phyloP scores from a whole-genome alignment of 106 monocot species.

The Agapanthus africanus region DNA sequence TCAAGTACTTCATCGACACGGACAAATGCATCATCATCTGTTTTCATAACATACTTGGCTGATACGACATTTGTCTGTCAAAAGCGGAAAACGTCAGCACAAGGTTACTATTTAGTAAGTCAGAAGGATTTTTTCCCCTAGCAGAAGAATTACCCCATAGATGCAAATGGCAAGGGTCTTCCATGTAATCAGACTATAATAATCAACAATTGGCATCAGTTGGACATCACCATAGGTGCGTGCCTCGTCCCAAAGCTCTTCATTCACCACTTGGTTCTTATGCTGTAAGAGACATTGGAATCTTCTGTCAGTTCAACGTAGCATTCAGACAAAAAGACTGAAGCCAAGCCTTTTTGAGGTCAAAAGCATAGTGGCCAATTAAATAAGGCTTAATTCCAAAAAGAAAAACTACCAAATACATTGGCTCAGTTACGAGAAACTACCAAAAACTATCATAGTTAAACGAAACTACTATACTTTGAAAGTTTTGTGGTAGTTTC shows the following conservation, averaged over 20 bases:
- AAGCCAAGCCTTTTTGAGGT: neutral
- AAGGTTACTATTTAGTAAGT: neutral
- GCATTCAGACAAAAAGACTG: neutral
- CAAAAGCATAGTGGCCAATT: neutral
- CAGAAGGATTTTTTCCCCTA: neutral
- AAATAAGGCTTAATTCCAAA: too few species aligned
- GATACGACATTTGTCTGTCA: conserved; percentile 48
- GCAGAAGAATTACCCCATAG: conserved; percentile 51
- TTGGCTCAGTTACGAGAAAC: too few species aligned
- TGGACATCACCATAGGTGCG: conserved; percentile 84
- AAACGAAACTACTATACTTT: too few species aligned
- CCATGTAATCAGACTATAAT: conserved; percentile 84
- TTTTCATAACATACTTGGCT: conserved; percentile 54
- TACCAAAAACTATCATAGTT: too few species aligned
- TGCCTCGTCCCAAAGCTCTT: conserved; percentile 91
- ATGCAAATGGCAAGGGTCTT: conserved; percentile 89
- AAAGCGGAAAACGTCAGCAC: neutral
- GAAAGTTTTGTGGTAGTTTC: too few species aligned
- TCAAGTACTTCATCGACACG: conserved; percentile 46
- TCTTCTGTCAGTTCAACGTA: neutral
- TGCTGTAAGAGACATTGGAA: conserved; percentile 39
- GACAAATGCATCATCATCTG: conserved; percentile 56
- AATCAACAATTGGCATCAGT: conserved; percentile 94
- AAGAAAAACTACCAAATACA: too few species aligned
- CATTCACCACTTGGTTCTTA: conserved; percentile 90